Base-by-base conservation (phyloP, 2,329 filamentous ascomycete genomes). In the Xylariales sp. region DNA sequence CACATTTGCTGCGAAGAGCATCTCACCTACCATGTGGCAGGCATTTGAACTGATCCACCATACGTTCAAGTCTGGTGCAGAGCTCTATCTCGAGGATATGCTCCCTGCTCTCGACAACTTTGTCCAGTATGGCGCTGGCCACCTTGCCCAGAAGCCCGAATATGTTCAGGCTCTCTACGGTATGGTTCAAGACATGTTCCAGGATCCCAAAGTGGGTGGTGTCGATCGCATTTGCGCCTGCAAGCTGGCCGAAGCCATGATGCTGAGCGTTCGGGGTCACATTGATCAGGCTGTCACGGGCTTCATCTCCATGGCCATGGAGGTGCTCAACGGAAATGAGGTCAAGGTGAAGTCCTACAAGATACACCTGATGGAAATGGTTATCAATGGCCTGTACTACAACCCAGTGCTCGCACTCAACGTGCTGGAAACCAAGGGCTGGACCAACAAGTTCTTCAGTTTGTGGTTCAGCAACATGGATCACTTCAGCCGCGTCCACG, bases 361-460 rank as follows among this genome's bases (percentile, higher is more conserved):
- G 54, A 90, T 97, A 38, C 91, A 98, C 61, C 69, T 98, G 30
- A 95, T 98, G 86, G 93, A 98, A 67, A 94, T 98, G 82, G 82
- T 98, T 41, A 95, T 98, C 71, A 97, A 97, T 64, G 82, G 87
- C 39, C 89, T 97, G 53, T 95, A 97, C 73, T 98, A 98, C 73
- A 96, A 95, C 68, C 90, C 93, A 2, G 66, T 84, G 30, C 73
- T 96, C 42, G 78, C 89, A 17, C 76, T 98, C 16, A 83, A 89
- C 45, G 81, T 95, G 25, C 76, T 98, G n/a, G 93, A 98, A 67
- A 68, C 74, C 37, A 91, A 94, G 55, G 84, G 81, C 43, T 96
- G 90, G 91, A 97, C 93, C 6, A 97, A 97, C 67, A 94, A 94
- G 59, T 98, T 98, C 69, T 98, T 98, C 72, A 95, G 88, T 64